Conservation (phyloP, 257 asterid genomes). For the Solanum verrucosum region DNA sequence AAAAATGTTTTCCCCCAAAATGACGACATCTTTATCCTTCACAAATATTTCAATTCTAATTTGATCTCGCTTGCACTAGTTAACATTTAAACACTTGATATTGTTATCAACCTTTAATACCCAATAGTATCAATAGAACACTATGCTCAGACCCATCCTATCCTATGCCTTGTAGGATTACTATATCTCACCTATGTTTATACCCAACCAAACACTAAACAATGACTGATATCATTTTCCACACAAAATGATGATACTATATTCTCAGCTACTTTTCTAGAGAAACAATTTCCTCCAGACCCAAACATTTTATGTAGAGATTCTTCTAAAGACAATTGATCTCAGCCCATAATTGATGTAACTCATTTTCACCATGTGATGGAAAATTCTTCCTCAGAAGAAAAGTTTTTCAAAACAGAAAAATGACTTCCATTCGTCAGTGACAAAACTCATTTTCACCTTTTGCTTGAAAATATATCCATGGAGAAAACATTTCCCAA, state of each 20-base stretch:
- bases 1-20: background rate
- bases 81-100: background rate
- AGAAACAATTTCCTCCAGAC: background rate
- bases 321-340: background rate
- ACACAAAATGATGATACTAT: background rate
- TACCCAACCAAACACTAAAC: background rate
- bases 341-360: background rate
- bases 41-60: background rate
- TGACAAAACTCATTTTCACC: background rate
- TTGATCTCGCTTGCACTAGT: background rate
- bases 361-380: background rate
- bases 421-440: background rate
- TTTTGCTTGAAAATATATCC: background rate
- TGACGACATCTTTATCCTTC: background rate
- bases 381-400: background rate
- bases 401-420: background rate
- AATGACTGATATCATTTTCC: background rate
- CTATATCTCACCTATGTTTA: background rate
- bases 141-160: background rate
- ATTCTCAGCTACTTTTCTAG: background rate
- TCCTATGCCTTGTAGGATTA: background rate
- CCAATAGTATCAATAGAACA: background rate
- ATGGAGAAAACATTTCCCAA: background rate
- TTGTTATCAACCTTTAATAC: background rate
- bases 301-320: background rate